A percentile compares a stretch with the other conserved stretches of the same genome.
These are phyloP conservation scores for Xylaria flabelliformis DNA, from an alignment of 495 filamentous ascomycete genomes.

Conservation along the genomic window DNA sequence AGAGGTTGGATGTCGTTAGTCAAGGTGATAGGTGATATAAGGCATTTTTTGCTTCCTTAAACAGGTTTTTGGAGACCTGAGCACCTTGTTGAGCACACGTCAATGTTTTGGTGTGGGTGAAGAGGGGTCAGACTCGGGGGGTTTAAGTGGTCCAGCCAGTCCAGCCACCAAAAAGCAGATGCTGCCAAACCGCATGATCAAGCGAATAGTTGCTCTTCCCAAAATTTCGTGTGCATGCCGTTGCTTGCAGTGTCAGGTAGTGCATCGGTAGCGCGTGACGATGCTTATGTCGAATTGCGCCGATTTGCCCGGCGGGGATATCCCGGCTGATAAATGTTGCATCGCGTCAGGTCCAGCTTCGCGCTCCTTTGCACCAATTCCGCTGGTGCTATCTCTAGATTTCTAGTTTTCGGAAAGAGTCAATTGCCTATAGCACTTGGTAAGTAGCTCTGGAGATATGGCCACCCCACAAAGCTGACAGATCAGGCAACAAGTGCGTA, in stretches of 20 bases:
- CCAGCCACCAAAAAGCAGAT: neutral
- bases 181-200: neutral
- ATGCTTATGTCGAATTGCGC: constrained; percentile 11
- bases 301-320: constrained; percentile 1
- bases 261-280: neutral
- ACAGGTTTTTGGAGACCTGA: constrained; percentile 1
- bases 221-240: neutral
- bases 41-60: neutral
- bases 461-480: neutral
- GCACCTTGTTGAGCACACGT: neutral
- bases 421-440: neutral
- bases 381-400: neutral
- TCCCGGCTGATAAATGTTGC: neutral
- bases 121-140: neutral
- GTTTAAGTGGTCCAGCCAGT: neutral
- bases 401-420: neutral
- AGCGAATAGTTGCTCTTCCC: neutral
- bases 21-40: neutral
- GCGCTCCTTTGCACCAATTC: neutral
- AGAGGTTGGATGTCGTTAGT: neutral
- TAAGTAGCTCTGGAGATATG: neutral
- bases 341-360: neutral
- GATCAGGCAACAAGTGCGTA: neutral
- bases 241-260: neutral
- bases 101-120: neutral